Evolutionary conservation across 2,329 filamentous ascomycete species (phyloP).

Genomic region (Cladosporium phlei): DNA sequence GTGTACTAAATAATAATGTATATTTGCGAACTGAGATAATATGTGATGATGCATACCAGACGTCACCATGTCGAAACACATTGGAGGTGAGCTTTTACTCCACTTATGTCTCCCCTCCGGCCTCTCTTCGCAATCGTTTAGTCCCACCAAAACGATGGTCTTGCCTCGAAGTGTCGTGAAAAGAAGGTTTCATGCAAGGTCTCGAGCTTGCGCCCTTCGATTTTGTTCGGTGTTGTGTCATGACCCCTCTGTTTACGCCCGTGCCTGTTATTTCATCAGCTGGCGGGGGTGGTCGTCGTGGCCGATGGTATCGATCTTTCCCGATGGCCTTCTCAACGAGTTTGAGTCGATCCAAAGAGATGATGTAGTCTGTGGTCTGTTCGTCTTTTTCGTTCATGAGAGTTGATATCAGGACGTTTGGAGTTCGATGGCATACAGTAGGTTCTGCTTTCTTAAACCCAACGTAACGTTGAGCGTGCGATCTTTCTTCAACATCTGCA

Average conservation of each 20-base stretch:
- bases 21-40: neutral
- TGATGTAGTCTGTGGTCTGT: neutral
- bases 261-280: neutral
- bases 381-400: no score
- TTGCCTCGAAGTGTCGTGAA: neutral
- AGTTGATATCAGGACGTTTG: no score
- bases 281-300: neutral
- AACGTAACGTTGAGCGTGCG: no score
- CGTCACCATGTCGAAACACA: conserved; percentile 1
- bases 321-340: conserved; percentile 3
- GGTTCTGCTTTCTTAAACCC: no score
- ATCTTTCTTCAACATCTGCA: no score
- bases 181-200: neutral
- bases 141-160: neutral
- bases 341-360: neutral
- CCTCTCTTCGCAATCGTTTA: conserved; percentile 3
- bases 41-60: conserved; percentile 9
- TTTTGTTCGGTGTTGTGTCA: conserved; percentile 7
- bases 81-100: neutral
- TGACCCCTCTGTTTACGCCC: conserved; percentile 1
- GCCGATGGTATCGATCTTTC: conserved; percentile 4
- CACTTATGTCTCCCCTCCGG: conserved; percentile 8
- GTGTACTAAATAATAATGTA: conserved; percentile 11
- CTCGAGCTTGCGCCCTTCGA: neutral
- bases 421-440: no score